Evolutionary conservation across 148 eudicot genomes (phyloP).

Genomic region (Persicaria maculosa): DNA sequence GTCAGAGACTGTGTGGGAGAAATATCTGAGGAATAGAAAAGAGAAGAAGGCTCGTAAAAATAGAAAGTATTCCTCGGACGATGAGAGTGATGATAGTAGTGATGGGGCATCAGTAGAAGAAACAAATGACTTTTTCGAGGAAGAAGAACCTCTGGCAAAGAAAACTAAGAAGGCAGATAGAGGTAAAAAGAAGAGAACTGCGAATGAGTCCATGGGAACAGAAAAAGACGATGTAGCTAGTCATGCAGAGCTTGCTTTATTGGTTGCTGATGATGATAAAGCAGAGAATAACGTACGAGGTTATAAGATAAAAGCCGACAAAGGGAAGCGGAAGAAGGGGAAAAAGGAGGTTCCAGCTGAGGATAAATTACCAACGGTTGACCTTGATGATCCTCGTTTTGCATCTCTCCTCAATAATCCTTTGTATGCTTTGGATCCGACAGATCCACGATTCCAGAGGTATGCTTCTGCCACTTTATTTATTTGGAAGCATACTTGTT

Average conservation of each 20-base stretch:
- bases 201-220: slow-evolving; percentile 24
- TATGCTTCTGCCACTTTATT: slow-evolving; percentile 15
- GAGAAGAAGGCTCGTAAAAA: slow-evolving; percentile 65
- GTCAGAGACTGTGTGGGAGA: slow-evolving; percentile 85
- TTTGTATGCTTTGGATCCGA: slow-evolving; percentile 76
- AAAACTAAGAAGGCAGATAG: slow-evolving; percentile 23
- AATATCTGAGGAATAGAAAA: slow-evolving; percentile 58
- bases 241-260: slow-evolving; percentile 77
- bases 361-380: slow-evolving; percentile 56
- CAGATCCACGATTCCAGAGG: slow-evolving; percentile 95
- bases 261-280: slow-evolving; percentile 71
- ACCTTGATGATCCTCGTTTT: slow-evolving; percentile 77
- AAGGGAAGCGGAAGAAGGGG: slow-evolving; percentile 63
- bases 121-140: slow-evolving; percentile 74
- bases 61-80: slow-evolving; percentile 64
- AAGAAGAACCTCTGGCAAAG: slow-evolving; percentile 35
- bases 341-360: slow-evolving; percentile 48
- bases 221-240: slow-evolving; percentile 52
- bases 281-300: slow-evolving; percentile 52
- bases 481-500: neutral
- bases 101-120: slow-evolving; percentile 39
- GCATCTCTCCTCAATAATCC: slow-evolving; percentile 55
- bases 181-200: slow-evolving; percentile 23
- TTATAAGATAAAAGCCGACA: slow-evolving; percentile 64
- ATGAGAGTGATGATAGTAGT: slow-evolving; percentile 52